Evolutionary conservation across 2,329 filamentous ascomycete species (phyloP).

Genomic region (Coniella vitis): DNA sequence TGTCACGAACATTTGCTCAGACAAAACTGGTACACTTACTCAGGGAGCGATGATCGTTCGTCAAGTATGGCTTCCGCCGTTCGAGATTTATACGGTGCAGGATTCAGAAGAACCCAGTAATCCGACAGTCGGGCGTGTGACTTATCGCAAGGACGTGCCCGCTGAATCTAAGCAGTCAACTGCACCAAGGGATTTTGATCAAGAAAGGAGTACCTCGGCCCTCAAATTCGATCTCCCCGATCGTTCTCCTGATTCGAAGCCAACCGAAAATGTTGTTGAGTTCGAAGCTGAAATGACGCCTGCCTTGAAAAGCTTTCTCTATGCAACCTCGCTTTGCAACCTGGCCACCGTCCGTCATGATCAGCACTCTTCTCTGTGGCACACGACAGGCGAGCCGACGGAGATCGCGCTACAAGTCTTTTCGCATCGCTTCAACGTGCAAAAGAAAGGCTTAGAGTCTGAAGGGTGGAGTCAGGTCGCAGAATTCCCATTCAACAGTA

Average conservation of each 20-base stretch:
- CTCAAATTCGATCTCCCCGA: conserved; percentile 58
- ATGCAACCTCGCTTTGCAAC: conserved; percentile 59
- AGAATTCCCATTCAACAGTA: conserved; percentile 74
- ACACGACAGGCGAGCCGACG: conserved; percentile 63
- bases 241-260: conserved; percentile 40
- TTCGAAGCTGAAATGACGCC: conserved; percentile 40
- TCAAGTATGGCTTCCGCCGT: conserved; percentile 62
- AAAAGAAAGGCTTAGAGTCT: conserved; percentile 45
- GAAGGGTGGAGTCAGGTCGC: conserved; percentile 56
- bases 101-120: conserved; percentile 55
- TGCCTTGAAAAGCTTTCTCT: conserved; percentile 43
- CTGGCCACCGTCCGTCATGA: conserved; percentile 52
- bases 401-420: conserved; percentile 74
- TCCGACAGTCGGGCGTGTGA: conserved; percentile 51
- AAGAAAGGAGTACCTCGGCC: conserved; percentile 51
- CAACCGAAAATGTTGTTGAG: conserved; percentile 26
- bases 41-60: conserved; percentile 64
- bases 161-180: conserved; percentile 30
- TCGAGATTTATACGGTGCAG: conserved; percentile 52
- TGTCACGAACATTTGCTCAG: conserved; percentile 67
- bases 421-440: conserved; percentile 57
- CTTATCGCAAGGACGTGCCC: conserved; percentile 33
- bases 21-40: conserved; percentile 66
- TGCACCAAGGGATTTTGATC: conserved; percentile 48
- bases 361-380: conserved; percentile 51